Evolutionary conservation across 257 asterid genomes (phyloP).

Genomic region (Solanum clarkiae): DNA sequence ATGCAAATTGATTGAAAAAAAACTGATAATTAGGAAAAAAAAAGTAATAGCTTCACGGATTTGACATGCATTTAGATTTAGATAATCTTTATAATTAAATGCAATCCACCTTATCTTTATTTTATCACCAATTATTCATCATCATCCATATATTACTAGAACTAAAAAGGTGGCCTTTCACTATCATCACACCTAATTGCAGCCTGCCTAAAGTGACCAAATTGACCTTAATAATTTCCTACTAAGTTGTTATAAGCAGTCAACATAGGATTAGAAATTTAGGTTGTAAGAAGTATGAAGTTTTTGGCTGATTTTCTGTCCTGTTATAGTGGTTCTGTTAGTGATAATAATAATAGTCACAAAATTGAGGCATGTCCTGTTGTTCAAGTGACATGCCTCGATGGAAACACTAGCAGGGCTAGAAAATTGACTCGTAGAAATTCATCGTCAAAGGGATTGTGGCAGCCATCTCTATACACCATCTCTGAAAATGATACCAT

Average conservation of each 20-base stretch:
- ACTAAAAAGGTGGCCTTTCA: neutral
- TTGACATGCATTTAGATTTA: neutral
- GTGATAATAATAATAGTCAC: neutral
- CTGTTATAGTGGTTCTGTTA: neutral
- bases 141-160: neutral
- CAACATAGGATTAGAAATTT: neutral
- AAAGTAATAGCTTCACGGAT: neutral
- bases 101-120: neutral
- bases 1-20: neutral
- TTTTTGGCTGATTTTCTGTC: neutral
- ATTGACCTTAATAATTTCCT: neutral
- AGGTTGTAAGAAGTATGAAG: neutral
- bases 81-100: neutral
- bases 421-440: neutral
- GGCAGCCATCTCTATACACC: slow-evolving; percentile 7
- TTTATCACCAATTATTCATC: neutral
- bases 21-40: no score
- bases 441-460: neutral
- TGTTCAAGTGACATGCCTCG: neutral
- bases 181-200: neutral
- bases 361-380: neutral
- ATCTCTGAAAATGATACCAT: neutral
- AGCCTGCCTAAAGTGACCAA: neutral
- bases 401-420: neutral
- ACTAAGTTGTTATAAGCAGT: neutral